Conservation (phyloP, 495 filamentous ascomycete genomes). For the Hypoxylon trugodes region DNA sequence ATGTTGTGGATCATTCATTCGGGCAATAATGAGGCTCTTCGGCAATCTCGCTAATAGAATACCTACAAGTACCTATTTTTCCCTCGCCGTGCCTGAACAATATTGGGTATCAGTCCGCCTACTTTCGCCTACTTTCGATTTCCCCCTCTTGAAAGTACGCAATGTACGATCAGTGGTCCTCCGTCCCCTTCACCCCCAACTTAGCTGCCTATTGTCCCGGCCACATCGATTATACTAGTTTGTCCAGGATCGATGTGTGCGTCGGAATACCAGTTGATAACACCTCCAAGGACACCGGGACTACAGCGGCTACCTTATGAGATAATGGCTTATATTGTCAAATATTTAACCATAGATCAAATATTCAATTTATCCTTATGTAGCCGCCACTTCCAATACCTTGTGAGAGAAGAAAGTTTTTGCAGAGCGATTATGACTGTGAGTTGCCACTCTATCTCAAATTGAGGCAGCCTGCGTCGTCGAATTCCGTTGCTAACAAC, state of each 20-base stretch:
- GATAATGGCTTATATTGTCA: slow-evolving; percentile 67
- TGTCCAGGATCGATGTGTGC: slow-evolving; percentile 10
- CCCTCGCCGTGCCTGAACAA: too few species aligned
- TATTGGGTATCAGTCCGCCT: background rate
- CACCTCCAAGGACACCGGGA: slow-evolving; percentile 19
- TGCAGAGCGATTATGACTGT: slow-evolving; percentile 69
- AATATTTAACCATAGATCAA: slow-evolving; percentile 62
- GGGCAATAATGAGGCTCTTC: slow-evolving; percentile 8
- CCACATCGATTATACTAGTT: background rate
- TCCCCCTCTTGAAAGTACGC: background rate
- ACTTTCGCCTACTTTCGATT: too few species aligned
- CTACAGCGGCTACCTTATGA: slow-evolving; percentile 65
- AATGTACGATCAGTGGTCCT: slow-evolving; percentile 4
- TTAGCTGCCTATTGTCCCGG: background rate
- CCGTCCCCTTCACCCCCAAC: background rate
- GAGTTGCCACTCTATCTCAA: slow-evolving; percentile 30
- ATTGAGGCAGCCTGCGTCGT: slow-evolving; percentile 11
- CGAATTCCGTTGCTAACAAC: slow-evolving; percentile 1
- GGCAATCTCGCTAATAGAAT: background rate
- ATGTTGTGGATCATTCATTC: too few species aligned
- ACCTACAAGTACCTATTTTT: too few species aligned
- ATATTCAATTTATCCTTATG: slow-evolving; percentile 58
- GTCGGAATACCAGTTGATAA: slow-evolving; percentile 7
- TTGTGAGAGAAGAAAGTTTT: slow-evolving; percentile 68
- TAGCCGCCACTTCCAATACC: slow-evolving; percentile 60